A percentile compares a stretch with the other conserved stretches of the same genome.
Evolutionary conservation across 331 rosid genomes (phyloP).

Genomic region (Erythrophleum ivorense): DNA sequence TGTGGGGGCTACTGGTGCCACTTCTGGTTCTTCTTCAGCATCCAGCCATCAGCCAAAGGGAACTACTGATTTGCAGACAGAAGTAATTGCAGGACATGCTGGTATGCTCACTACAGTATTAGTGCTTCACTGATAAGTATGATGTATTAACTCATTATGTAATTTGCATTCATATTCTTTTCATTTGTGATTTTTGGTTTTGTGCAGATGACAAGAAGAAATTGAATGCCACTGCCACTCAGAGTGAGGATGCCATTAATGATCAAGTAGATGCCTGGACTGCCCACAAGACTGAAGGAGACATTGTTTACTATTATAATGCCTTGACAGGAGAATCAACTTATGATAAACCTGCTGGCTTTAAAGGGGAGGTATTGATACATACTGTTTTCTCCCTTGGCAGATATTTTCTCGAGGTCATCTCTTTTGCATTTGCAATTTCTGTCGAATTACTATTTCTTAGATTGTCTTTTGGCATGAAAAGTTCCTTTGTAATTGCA

Average conservation of each 20-base stretch:
- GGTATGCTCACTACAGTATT: conserved; percentile 54
- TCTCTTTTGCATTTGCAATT: background rate
- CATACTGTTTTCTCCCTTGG: background rate
- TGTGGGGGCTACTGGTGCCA: conserved; percentile 49
- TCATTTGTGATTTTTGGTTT: conserved; percentile 32
- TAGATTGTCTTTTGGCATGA: background rate
- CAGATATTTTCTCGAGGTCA: background rate
- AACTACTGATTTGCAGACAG: conserved; percentile 57
- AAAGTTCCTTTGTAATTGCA: background rate
- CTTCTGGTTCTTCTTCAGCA: conserved; percentile 44
- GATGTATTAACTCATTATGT: conserved; percentile 30
- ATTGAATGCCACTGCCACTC: conserved; percentile 45
- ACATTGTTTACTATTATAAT: conserved; percentile 88
- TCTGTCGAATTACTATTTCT: background rate
- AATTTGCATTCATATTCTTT: conserved; percentile 33
- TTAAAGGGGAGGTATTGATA: conserved; percentile 81
- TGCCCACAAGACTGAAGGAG: conserved; percentile 86
- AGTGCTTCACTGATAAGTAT: conserved; percentile 34
- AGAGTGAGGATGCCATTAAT: conserved; percentile 43
- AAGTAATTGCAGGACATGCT: conserved; percentile 53
- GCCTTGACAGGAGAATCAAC: conserved; percentile 87
- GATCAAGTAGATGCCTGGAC: conserved; percentile 88
- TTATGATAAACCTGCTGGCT: conserved; percentile 81
- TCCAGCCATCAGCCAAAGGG: conserved; percentile 49
- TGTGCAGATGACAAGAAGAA: conserved; percentile 61